Evolutionary conservation across 1,139 yeast genomes (phyloP), one percentile per base, ranked within the genome.

Genomic region (Diutina scorzettiae): DNA sequence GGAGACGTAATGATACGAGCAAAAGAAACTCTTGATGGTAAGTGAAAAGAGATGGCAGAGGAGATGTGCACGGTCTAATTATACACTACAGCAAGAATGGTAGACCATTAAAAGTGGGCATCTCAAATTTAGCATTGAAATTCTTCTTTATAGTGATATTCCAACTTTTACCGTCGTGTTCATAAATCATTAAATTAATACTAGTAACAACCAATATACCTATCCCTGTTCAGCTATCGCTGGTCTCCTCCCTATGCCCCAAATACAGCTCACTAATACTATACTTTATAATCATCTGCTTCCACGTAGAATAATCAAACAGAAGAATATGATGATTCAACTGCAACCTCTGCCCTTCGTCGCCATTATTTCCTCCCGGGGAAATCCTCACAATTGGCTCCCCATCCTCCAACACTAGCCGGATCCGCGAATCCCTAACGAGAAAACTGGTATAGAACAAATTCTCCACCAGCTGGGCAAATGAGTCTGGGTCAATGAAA

Each of bases 391-490:
- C 53, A 49, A 57, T 56, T 0, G 73, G 73, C 20, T 58, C 50
- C 3, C 60, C 83, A 2, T 65, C 67, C 51, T 71, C 77, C 34
- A 59, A 59, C n/a, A 60, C 70, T 30, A 86, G 52, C 33, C 66
- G 62, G 25, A 86, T 58, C 50, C 69, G 74, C 1, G 85, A 89
- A 52, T 84, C 94, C 52, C 79, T 75, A 4, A 86, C 73, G 41
- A 89, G 62, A 53, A 87, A 87, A 56, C 95, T 82, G 1, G 84
- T 71, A 53, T 80, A 83, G 54, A 87, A 89, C 50, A 89, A 61
- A 54, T 85, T 86, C 54, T 89, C 96, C 4, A 87, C 77, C 4
- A 91, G 74, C 54, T 82, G 89, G 2, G 82, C 69, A 58, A 81
- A 89, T 5, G 91, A 80, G 7, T 60, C 44, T 0, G 96, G 96